Evolutionary conservation across 345 rosid genomes (phyloP), one percentile per base, ranked within the genome.

Genomic region (Dimocarpus longan): DNA sequence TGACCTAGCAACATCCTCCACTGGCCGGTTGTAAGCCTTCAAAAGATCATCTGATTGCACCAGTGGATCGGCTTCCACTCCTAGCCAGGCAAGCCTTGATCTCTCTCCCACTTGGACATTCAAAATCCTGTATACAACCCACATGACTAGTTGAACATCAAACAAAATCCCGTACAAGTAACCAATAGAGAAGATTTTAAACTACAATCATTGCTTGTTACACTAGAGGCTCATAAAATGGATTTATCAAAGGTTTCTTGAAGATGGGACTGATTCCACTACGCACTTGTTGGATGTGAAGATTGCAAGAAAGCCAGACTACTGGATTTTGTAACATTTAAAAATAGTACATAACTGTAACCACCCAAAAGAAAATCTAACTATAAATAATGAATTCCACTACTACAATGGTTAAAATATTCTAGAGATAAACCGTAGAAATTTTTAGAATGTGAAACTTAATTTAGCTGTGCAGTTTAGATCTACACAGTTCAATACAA

Each of bases 51-150:
- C 95, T 10, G 98, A 93, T 19, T 91, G 89, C 70, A 84, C 88
- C 79, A 91, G 84, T 19, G 98, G 99, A 85, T 93, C 98, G 26
- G 92, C 91, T 84, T 93, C 96, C 70, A 92, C 87, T 60, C 97
- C 97, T 48, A 95, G 91, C 98, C 97, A 96, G 32, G 93, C 91
- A 71, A 86, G 90, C 86, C 95, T 90, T 39, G 94, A 85, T 66
- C 85, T 81, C 74, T 96, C 98, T 59, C 97, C 95, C 56, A 84
- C 70, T 79, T 90, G 91, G 39, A 80, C 92, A 76, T 93, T 94
- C 87, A 90, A 82, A 48, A 94, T 81, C 92, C 98, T 96, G 90
- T 72, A 82, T 16, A 1, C 24, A 75, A 80, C 15, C 56, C 54
- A 68, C 7, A 22, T 18, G 37, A 76, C 74, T 73, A 74, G 32